Base-by-base conservation (phyloP, 2,329 filamentous ascomycete species). In the Ceratocystis smalleyi region DNA sequence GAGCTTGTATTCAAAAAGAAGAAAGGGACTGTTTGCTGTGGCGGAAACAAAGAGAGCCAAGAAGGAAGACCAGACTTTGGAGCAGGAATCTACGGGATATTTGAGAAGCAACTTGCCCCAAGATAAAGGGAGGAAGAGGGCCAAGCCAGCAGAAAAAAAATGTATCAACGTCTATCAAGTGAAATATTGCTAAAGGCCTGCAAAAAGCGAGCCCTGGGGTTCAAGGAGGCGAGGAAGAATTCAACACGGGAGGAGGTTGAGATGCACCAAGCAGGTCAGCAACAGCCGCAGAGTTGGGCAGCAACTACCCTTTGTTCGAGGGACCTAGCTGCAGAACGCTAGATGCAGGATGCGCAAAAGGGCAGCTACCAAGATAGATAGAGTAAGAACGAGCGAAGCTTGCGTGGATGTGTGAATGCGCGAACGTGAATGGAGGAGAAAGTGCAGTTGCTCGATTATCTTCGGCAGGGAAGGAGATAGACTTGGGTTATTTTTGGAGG, bases 301-400 rank as follows among this genome's bases (percentile, higher is more conserved):
- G 65, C 65, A 66, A 64, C 61, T 61, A 59, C 40, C 24, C 35
- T 40, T 64, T 57, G 35, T 63, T 64, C 47, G 61, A 65, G 43
- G 60, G 62, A 55, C 27, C 30, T 30, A 64, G 60, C 63, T 64
- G 45, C 63, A 60, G 40, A 63, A 62, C 57, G 64, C 60, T 32
- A 61, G 59, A 65, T 65, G 64, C 64, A 65, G 64, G 64, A 65
- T 65, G 61, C 60, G 62, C 43, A 61, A 64, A 64, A 60, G 49
- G 47, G 49, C 49, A 43, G 7, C 24, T 57, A 57, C 62, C 62
- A 43, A 43, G 51, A 51, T 62, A 43, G 45, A 62, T 51, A 47
- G 45, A 51, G 61, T 22, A 62, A 49, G 45, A 62, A 32, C 43
- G 27, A 19, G 61, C 30, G 22, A 15, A 22, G 45, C 24, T 27